These are phyloP conservation scores for Nematodospora valgi DNA, from an alignment of 805 yeast genomes.

Conservation along the genomic window DNA sequence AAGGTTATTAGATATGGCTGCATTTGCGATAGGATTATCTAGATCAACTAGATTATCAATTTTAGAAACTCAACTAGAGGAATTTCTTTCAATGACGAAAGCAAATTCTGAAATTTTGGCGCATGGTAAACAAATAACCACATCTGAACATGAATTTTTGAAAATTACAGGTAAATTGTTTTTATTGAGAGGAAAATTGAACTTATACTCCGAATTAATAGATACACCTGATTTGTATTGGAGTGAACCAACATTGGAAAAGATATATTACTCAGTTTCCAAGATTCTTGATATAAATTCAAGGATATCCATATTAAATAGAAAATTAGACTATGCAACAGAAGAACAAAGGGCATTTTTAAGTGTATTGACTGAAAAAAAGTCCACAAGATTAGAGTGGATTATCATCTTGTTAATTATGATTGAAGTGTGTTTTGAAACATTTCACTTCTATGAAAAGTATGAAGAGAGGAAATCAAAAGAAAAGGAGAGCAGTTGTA, in stretches of 20 bases:
- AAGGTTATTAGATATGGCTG: slow-evolving; percentile 71
- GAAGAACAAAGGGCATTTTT: slow-evolving; percentile 82
- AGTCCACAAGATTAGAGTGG: slow-evolving; percentile 79
- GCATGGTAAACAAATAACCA: slow-evolving; percentile 46
- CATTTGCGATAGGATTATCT: slow-evolving; percentile 84
- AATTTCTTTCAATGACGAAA: slow-evolving; percentile 61
- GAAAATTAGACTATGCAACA: slow-evolving; percentile 85
- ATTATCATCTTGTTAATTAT: slow-evolving; percentile 78
- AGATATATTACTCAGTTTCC: slow-evolving; percentile 68
- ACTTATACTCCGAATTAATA: slow-evolving; percentile 80
- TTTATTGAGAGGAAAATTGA: slow-evolving; percentile 75
- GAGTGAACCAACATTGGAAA: slow-evolving; percentile 85
- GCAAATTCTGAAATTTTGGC: slow-evolving; percentile 64
- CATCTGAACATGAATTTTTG: slow-evolving; percentile 58
- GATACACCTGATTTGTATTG: slow-evolving; percentile 93
- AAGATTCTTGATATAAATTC: slow-evolving; percentile 71
- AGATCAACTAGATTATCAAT: slow-evolving; percentile 84
- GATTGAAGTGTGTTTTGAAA: slow-evolving; percentile 82
- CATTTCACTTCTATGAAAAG: slow-evolving; percentile 56
- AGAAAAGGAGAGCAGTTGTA: no score
- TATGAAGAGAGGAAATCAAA: slow-evolving; percentile 5
- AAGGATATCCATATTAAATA: slow-evolving; percentile 73
- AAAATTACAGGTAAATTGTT: slow-evolving; percentile 71
- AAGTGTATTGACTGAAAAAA: slow-evolving; percentile 70
- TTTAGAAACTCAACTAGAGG: slow-evolving; percentile 68